Base-by-base conservation (phyloP, 2,329 filamentous ascomycete genomes). In the Lachnellula occidentalis region DNA sequence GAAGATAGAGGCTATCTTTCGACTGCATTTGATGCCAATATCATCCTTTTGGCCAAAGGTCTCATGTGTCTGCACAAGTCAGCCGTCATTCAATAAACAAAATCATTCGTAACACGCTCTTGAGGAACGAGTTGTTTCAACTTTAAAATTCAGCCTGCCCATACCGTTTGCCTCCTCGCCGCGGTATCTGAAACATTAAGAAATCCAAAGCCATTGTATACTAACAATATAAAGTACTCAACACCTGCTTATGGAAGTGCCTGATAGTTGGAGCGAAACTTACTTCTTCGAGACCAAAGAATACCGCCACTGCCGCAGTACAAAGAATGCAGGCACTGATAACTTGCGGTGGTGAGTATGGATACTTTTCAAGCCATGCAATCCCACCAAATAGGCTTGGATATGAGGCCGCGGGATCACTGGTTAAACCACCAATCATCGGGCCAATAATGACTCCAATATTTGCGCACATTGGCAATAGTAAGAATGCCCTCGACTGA, bases 391-490 rank as follows among this genome's bases (percentile, higher is more conserved):
- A 45, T 67, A 61, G 37, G 58, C 67, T 50, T 1, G 75, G 71
- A 41, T 74, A 63, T 12, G 68, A 71, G 2, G 59, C 64, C 2
- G 69, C 71, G 1, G 75, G 76, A 34, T 77, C 74, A 2, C 75
- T 74, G 0, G 76, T 67, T 14, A 74, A 58, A 1, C 76, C 76
- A 9, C 75, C 74, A 1, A 75, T 48, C 5, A 72, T 71, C 8
- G 74, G 69, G 4, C 74, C 75, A 11, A 72, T 64, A 19, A 76
- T 74, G 59, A 69, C 68, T 4, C 72, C 70, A 4, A 78, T 76
- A 60, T 90, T 91, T 64, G 87, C 88, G 24, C 83, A 87, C 78
- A 90, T 86, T 3, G 74, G 74, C 53, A 76, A 60, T 24, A 76
- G 65, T 19, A 75, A 62, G 46, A 76, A 76, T 0, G 74, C 73